Conservation (phyloP, 441 rosid genomes). For the Brassica hybrid region DNA sequence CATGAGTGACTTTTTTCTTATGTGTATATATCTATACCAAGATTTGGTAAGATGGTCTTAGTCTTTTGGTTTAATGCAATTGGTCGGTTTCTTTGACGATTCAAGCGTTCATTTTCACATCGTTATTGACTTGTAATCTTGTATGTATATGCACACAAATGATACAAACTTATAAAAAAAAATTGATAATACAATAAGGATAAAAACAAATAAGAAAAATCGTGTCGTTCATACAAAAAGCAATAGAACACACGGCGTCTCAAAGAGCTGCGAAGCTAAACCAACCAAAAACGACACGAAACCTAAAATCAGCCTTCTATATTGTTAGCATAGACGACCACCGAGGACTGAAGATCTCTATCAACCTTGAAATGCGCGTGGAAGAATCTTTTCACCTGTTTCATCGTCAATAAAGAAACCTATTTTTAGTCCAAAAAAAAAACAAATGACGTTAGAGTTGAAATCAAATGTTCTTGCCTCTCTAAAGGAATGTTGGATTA, state of each 20-base stretch:
- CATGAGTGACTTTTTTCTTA: neutral
- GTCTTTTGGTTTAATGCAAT: slow-evolving; percentile 17
- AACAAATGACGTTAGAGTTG: neutral
- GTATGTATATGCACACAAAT: no score
- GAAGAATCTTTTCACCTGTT: slow-evolving; percentile 76
- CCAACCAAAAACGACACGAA: slow-evolving; percentile 6
- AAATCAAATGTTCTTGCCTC: slow-evolving; percentile 53
- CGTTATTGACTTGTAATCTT: neutral
- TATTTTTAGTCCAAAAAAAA: neutral
- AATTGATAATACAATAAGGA: neutral
- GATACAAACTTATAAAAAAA: neutral
- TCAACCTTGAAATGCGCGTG: slow-evolving; percentile 94
- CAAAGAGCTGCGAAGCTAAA: neutral
- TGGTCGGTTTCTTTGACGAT: neutral
- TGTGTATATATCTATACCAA: slow-evolving; percentile 39
- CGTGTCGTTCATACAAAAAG: slow-evolving; percentile 1
- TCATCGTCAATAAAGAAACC: neutral
- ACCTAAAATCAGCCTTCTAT: neutral
- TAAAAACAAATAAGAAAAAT: neutral
- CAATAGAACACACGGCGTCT: slow-evolving; percentile 32
- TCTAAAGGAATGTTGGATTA: slow-evolving; percentile 64
- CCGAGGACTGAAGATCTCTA: slow-evolving; percentile 83
- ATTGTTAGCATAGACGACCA: slow-evolving; percentile 54
- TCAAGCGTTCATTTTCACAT: neutral
- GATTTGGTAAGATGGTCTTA: slow-evolving; percentile 31